Evolutionary conservation across 768 basidiomycete species (phyloP).

Genomic region (Hysterangium stoloniferum): DNA sequence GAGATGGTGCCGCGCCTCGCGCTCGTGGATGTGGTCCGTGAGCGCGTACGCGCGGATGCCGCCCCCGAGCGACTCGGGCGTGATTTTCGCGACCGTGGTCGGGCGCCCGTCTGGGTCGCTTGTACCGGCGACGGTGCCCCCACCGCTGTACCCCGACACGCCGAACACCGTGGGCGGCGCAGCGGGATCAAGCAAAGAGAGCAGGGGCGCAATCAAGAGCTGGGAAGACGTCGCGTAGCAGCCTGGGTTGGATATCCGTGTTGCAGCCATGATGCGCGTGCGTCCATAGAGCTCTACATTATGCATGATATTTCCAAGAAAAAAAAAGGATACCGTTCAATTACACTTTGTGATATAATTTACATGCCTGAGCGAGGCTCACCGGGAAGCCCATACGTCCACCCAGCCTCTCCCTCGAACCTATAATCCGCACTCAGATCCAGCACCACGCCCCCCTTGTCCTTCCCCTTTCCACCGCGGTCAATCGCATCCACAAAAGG

Average conservation of each 20-base stretch:
- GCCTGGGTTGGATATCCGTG: constrained; percentile 92
- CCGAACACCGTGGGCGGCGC: constrained; percentile 79
- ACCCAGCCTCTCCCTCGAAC: constrained; percentile 87
- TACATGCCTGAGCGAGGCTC: constrained; percentile 34
- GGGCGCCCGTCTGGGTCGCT: constrained; percentile 62
- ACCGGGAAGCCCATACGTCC: constrained; percentile 99
- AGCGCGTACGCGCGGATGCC: constrained; percentile 81
- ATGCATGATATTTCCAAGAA: constrained; percentile 10
- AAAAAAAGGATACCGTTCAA: constrained; percentile 21
- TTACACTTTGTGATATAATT: constrained; percentile 26
- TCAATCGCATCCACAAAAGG: constrained; percentile 96
- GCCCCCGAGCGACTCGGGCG: constrained; percentile 63
- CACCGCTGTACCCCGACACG: constrained; percentile 91
- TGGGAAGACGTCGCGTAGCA: constrained; percentile 95
- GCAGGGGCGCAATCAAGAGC: constrained; percentile 83
- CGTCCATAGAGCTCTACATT: constrained; percentile 82
- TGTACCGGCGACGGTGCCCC: constrained; percentile 71
- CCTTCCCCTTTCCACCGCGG: constrained; percentile 53
- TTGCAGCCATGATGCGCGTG: constrained; percentile 53
- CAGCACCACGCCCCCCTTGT: constrained; percentile 68
- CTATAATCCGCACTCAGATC: constrained; percentile 94
- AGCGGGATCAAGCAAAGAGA: constrained; percentile 53
- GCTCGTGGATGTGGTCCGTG: constrained; percentile 98
- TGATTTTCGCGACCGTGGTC: constrained; percentile 73
- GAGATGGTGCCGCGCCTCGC: constrained; percentile 85